Evolutionary conservation across 139 green algal species (phyloP), one percentile per base, ranked within the genome.

Genomic region (Tetraselmis chui): DNA sequence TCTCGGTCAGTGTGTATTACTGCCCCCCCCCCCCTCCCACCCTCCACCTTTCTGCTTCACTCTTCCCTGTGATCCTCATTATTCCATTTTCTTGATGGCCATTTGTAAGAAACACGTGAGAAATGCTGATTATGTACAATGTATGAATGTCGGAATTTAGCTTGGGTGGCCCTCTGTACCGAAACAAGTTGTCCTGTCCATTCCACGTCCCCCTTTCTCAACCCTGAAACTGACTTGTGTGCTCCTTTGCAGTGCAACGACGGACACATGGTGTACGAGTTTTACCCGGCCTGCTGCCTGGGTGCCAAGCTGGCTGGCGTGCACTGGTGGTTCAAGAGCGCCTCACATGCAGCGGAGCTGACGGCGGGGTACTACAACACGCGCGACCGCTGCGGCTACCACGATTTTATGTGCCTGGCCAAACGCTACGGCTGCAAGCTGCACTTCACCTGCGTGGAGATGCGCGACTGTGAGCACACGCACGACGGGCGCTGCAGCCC

Each of bases 321-420:
- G 85, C 97, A 99, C 90, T 99, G 97, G 97, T 99, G 97, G 95
- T 99, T 97, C 89, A 97, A 97, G 82, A 93, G 86, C n/a, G 84
- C 90, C 1, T 89, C 92, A 5, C 97, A 99, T 85, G 95, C 97
- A 1, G 97, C 96, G 22, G 97, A 99, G 91, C 89, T 98, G 23
- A 99, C 97, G 0, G 96, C 97, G 1, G 97, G 97, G 0, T 98
- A 98, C 92, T 99, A 99, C 91, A 98, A 98, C 93, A 97, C 94
- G 67, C 86, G 94, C 1, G 88, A 96, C 77, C 89, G 92, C 28
- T 90, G 98, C 84, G 96, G 97, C 26, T 98, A 98, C 86, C 77
- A 82, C 30, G 82, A 86, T 28, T 90, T 98, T 76, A 87, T 93
- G 83, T 58, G 29, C 27, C 86, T 95, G 83, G 82, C 94, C 2